Conservation (phyloP, 345 rosid species). For the Rhodamnia argentea region DNA sequence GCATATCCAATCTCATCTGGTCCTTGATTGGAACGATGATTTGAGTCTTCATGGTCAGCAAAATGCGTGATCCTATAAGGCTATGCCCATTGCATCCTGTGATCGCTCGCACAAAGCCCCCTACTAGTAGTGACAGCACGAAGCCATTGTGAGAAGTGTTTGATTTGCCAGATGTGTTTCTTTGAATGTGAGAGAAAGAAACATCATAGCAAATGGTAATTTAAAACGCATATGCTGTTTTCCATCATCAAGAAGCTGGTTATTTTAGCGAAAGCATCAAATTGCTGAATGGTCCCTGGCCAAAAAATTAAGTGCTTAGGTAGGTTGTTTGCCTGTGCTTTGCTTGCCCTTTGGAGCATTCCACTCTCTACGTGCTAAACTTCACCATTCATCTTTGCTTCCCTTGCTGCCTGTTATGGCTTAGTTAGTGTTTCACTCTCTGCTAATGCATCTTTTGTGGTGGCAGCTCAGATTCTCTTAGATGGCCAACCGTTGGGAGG, state of each 20-base stretch:
- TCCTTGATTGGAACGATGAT: background rate
- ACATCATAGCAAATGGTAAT: background rate
- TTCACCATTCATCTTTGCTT: background rate
- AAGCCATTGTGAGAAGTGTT: background rate
- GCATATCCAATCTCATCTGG: background rate
- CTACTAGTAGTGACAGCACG: background rate
- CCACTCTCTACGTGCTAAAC: background rate
- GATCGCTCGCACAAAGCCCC: background rate
- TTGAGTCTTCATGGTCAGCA: accelerated
- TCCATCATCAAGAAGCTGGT: background rate
- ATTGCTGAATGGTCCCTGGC: background rate
- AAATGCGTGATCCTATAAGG: background rate
- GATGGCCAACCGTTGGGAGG: constrained; percentile 67
- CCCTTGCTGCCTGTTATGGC: background rate
- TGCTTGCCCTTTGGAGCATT: background rate
- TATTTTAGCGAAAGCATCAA: background rate
- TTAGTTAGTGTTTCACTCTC: background rate
- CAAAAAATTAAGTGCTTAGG: background rate
- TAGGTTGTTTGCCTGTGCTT: background rate
- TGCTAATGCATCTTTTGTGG: background rate
- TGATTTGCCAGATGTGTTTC: background rate
- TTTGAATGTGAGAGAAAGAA: background rate
- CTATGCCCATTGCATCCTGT: background rate
- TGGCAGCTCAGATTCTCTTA: constrained; percentile 40
- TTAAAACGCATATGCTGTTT: background rate